Evolutionary conservation across 352 stramenopile species (phyloP).

Genomic region (Phytophthora aleatoria): DNA sequence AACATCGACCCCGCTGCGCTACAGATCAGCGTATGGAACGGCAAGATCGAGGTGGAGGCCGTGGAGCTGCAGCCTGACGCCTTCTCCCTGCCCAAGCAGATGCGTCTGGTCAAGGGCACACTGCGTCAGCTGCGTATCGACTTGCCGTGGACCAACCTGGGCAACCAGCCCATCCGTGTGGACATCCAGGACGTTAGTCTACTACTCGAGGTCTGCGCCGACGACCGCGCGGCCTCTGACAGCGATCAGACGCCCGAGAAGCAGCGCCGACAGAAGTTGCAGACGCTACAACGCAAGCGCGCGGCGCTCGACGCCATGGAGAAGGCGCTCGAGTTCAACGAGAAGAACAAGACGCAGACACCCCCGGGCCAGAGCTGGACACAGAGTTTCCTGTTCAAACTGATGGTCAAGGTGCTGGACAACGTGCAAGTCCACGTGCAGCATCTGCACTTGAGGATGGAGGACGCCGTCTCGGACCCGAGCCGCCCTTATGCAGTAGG

Average conservation of each 20-base stretch:
- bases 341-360: constrained; percentile 38
- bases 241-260: constrained; percentile 24
- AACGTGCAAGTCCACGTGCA: constrained; percentile 86
- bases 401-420: constrained; percentile 82
- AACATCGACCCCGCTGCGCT: constrained; percentile 87
- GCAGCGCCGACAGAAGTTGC: constrained; percentile 45
- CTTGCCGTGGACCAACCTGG: constrained; percentile 77
- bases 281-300: constrained; percentile 75
- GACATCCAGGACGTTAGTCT: constrained; percentile 82
- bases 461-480: constrained; percentile 64
- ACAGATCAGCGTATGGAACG: constrained; percentile 87
- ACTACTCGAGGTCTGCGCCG: constrained; percentile 59
- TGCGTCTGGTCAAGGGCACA: constrained; percentile 75
- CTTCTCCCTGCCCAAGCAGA: constrained; percentile 67
- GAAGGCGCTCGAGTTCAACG: constrained; percentile 70
- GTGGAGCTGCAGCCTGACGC: constrained; percentile 80
- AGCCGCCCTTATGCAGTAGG: constrained; percentile 60
- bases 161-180: constrained; percentile 72
- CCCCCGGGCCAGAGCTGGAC: constrained; percentile 47
- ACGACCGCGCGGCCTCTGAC: constrained; percentile 20
- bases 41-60: constrained; percentile 82
- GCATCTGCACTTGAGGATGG: constrained; percentile 74
- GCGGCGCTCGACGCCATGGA: constrained; percentile 79
- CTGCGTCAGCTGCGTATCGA: constrained; percentile 79
- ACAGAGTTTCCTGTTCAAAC: constrained; percentile 79